Evolutionary conservation across 805 yeast species (phyloP).

Genomic region (Brettanomyces anomalus): DNA sequence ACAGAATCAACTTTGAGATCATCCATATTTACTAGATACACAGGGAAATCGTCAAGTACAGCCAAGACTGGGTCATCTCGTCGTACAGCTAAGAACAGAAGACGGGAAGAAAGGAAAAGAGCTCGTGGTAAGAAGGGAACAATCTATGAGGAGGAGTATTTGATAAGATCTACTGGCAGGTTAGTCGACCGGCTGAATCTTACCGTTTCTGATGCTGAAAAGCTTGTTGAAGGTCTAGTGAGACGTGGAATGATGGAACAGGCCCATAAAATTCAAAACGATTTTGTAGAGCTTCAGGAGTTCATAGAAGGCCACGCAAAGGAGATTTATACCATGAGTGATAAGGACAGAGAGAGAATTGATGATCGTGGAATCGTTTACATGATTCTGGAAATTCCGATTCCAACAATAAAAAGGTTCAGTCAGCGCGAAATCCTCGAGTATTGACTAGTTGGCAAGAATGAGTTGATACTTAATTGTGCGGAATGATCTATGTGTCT

Average conservation of each 20-base stretch:
- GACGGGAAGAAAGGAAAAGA: conserved; percentile 90
- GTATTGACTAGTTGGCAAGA: conserved; percentile 38
- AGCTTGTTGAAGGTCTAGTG: conserved; percentile 64
- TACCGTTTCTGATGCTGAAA: conserved; percentile 65
- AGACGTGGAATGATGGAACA: conserved; percentile 68
- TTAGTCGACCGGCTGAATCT: conserved; percentile 71
- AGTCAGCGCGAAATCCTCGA: conserved; percentile 51
- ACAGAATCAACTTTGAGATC: conserved; percentile 89
- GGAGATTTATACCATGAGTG: conserved; percentile 77
- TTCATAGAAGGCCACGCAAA: conserved; percentile 50
- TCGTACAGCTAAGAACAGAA: conserved; percentile 81
- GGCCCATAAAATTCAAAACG: conserved; percentile 72
- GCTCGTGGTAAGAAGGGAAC: conserved; percentile 98
- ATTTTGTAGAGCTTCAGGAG: conserved; percentile 46
- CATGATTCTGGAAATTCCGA: conserved; percentile 64
- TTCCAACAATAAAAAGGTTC: conserved; percentile 58
- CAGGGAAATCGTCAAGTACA: conserved; percentile 93
- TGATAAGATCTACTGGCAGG: conserved; percentile 81
- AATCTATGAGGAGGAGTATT: conserved; percentile 92
- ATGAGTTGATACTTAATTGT: too few relatives aligned
- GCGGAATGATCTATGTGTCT: too few relatives aligned
- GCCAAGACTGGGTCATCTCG: conserved; percentile 96
- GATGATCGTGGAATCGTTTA: conserved; percentile 86
- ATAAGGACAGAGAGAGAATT: conserved; percentile 77
- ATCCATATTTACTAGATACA: conserved; percentile 89